These are phyloP conservation scores for Volvox carteri DNA, from an alignment of 163 green algal species.

Conservation along the genomic window DNA sequence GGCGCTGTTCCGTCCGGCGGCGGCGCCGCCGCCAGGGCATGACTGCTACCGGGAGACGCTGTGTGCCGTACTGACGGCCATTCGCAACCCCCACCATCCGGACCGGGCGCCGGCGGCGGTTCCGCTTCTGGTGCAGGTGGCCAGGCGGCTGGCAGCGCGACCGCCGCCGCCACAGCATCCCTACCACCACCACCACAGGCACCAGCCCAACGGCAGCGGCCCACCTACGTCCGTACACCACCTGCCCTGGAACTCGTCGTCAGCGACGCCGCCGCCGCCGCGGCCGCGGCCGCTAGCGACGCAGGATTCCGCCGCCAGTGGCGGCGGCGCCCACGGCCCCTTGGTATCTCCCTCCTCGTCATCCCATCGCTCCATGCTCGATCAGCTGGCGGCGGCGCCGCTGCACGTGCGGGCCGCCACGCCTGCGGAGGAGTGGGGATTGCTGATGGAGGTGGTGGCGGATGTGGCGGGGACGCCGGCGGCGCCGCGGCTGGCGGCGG, in stretches of 20 bases:
- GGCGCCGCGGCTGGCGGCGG: conserved; percentile 14
- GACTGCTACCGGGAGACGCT: conserved; percentile 68
- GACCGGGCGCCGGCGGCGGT: conserved; percentile 60
- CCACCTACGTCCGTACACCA: neutral
- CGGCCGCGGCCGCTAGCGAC: neutral
- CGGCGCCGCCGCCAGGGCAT: conserved; percentile 52
- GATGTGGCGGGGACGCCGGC: conserved; percentile 68
- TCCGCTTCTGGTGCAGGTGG: conserved; percentile 60
- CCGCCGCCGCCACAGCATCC: conserved; percentile 26
- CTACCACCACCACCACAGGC: no score
- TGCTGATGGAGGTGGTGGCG: conserved; percentile 74
- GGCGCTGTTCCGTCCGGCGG: conserved; percentile 49
- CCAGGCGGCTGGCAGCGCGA: conserved; percentile 53
- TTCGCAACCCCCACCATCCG: conserved; percentile 63
- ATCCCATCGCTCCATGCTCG: neutral
- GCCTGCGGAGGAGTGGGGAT: conserved; percentile 67
- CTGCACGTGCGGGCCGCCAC: neutral
- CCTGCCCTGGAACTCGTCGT: neutral
- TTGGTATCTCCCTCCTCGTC: neutral
- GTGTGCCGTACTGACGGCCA: conserved; percentile 62
- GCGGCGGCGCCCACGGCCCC: neutral
- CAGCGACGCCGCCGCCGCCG: neutral
- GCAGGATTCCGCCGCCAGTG: neutral
- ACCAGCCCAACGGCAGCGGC: neutral
- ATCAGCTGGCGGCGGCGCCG: neutral